Evolutionary conservation across 805 yeast genomes (phyloP), one percentile per base, ranked within the genome.

Genomic region (Wickerhamomyces pijperi): DNA sequence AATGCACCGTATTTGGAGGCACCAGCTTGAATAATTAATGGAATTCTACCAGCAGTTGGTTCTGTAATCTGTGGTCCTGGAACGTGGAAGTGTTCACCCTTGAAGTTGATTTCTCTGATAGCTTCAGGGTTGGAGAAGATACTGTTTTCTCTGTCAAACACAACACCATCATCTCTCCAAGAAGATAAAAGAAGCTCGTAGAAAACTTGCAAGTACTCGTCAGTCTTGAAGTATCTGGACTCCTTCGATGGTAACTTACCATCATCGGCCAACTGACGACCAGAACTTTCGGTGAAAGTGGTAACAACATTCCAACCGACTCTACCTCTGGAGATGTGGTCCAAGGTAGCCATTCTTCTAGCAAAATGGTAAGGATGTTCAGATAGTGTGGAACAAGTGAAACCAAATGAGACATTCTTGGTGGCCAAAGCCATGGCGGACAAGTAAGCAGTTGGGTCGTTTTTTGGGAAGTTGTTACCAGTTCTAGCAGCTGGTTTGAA

Each of bases 221-320:
- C 68, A 3, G 74, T 68, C 42, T 59, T 55, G 19, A 48, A 59
- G 44, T 68, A 68, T 45, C 74, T 59, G 40, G 60, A 58, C 28
- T 61, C 67, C 49, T 67, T 72, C 6, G 60, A 65, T 11, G 68
- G 67, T 28, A 60, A 51, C 14, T 49, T 40, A 37, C 58, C 60
- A 11, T 61, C 63, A 35, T 63, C 65, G 19, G 65, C 47, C 31
- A 65, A 47, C 42, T 66, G 65, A 47, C 67, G 54, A 6, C 72
- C 67, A 8, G 73, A 72, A 46, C 67, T 56, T 40, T 67, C 69
- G 33, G 65, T 48, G 32, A 60, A 55, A 2, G 71, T 61, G 5
- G 70, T 62, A 31, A 68, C 74, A 32, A 68, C 60, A 46, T 68
- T 68, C 74, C 74, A 68, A 28, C 72, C 74, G 39, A 68, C 50